A percentile compares a stretch with the other conserved stretches of the same genome.
Conservation (phyloP, 2,329 filamentous ascomycete species). For the Xylariaceae sp. region DNA sequence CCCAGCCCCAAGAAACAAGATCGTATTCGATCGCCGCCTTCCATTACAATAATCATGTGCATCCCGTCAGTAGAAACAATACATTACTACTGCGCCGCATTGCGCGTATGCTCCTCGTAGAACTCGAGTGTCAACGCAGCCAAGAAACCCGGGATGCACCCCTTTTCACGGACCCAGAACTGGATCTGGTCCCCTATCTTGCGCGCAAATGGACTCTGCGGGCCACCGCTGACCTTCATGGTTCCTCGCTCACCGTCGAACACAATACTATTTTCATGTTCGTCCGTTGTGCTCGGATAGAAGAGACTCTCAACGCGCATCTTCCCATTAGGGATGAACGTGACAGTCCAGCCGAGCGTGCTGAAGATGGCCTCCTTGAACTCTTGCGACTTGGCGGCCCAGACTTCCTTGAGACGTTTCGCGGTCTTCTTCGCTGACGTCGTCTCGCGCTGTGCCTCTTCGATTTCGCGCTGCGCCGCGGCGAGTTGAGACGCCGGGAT, state of each 20-base stretch:
- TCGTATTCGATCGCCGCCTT: background rate
- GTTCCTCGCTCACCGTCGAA: constrained; percentile 93
- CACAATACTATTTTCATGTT: constrained; percentile 68
- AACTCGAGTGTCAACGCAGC: constrained; percentile 90
- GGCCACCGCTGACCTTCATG: constrained; percentile 95
- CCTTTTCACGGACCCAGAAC: constrained; percentile 93
- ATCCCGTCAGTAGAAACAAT: background rate
- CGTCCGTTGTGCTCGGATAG: constrained; percentile 62
- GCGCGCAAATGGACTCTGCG: constrained; percentile 76
- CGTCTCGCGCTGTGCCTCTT: constrained; percentile 63
- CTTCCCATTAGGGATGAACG: constrained; percentile 95
- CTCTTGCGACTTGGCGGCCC: constrained; percentile 82
- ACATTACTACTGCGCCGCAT: constrained; percentile 1
- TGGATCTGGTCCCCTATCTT: constrained; percentile 83
- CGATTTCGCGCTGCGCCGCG: constrained; percentile 68
- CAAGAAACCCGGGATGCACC: constrained; percentile 88
- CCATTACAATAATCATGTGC: background rate
- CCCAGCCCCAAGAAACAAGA: background rate
- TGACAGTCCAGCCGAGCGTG: constrained; percentile 88
- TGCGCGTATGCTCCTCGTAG: constrained; percentile 62
- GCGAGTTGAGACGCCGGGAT: constrained; percentile 75
- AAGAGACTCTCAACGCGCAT: constrained; percentile 87
- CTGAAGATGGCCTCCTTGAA: constrained; percentile 93
- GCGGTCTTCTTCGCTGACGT: constrained; percentile 76
- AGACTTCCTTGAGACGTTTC: constrained; percentile 84